phyloP scores from a whole-genome alignment of 1,284 basidiomycete species.

The Ustanciosporium gigantosporum region DNA sequence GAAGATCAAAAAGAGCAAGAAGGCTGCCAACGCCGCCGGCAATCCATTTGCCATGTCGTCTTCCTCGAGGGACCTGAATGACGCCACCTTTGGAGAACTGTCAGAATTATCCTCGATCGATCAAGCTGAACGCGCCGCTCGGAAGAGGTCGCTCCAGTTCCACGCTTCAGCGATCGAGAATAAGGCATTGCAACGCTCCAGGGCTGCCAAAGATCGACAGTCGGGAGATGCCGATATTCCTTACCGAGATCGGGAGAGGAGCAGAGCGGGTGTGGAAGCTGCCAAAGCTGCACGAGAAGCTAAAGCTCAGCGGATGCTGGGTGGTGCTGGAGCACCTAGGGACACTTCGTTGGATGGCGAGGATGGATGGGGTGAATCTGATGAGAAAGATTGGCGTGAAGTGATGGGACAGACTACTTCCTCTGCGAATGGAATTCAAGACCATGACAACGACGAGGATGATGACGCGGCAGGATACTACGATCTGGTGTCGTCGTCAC shows the following conservation, averaged over 20 bases:
- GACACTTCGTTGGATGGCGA: constrained; percentile 22
- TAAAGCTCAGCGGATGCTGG: constrained; percentile 26
- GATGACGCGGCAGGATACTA: constrained; percentile 55
- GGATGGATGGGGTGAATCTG: constrained; percentile 54
- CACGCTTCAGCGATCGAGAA: constrained; percentile 49
- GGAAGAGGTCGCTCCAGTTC: constrained; percentile 52
- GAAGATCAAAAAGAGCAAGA: constrained; percentile 31
- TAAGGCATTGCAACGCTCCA: constrained; percentile 24
- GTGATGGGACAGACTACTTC: constrained; percentile 46
- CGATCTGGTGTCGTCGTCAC: constrained; percentile 47
- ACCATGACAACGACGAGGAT: constrained; percentile 11
- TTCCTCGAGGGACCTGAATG: constrained; percentile 12
- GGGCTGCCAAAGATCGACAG: constrained; percentile 40
- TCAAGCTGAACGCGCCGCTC: constrained; percentile 48
- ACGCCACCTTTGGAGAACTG: constrained; percentile 52
- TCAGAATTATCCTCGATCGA: constrained; percentile 45
- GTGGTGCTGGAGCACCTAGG: constrained; percentile 13
- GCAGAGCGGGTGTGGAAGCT: constrained; percentile 50
- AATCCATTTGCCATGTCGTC: constrained; percentile 30
- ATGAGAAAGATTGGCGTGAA: constrained; percentile 51
- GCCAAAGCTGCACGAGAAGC: constrained; percentile 47
- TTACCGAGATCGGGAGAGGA: constrained; percentile 55
- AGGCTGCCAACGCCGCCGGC: not conserved
- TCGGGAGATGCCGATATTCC: constrained; percentile 59
- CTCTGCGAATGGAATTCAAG: constrained; percentile 4